A percentile compares a stretch with the other conserved stretches of the same genome.
These are phyloP conservation scores for Ceratobasidium sp. DNA, from an alignment of 1,284 basidiomycete species.

Conservation along the genomic window DNA sequence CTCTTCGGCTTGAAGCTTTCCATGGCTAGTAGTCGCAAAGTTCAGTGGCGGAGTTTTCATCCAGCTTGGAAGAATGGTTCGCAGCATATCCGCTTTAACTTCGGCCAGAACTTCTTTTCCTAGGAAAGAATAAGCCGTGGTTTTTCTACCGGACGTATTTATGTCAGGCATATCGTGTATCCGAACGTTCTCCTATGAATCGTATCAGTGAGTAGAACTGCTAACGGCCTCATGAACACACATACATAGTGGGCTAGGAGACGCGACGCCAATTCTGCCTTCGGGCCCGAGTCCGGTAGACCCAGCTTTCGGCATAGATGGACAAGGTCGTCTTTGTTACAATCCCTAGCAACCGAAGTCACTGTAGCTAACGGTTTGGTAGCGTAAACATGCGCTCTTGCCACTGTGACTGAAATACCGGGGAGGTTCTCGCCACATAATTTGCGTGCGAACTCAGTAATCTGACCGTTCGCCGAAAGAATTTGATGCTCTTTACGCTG, in stretches of 20 bases:
- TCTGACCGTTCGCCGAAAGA: background rate
- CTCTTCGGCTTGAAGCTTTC: slow-evolving; percentile 49
- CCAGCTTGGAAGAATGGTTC: slow-evolving; percentile 39
- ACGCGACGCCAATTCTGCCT: background rate
- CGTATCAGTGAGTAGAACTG: background rate
- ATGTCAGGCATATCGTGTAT: background rate
- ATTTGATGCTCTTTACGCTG: background rate
- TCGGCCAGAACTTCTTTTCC: slow-evolving; percentile 26
- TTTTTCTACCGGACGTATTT: background rate
- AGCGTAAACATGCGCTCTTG: background rate
- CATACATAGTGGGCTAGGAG: background rate
- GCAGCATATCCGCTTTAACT: slow-evolving; percentile 28
- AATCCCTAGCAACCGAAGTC: background rate
- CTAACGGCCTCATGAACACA: background rate
- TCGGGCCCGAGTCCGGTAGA: background rate
- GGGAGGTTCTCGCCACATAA: slow-evolving; percentile 1
- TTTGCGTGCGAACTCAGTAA: background rate
- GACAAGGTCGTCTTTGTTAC: background rate
- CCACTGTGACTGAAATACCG: background rate
- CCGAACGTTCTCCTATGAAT: background rate
- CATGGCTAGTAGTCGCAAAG: slow-evolving; percentile 42
- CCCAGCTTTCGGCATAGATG: background rate
- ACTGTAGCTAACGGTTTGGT: background rate
- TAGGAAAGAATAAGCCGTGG: background rate
- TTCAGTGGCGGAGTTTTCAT: slow-evolving; percentile 24